Base-by-base conservation (phyloP, 805 yeast species). In the Candida boleticola region DNA sequence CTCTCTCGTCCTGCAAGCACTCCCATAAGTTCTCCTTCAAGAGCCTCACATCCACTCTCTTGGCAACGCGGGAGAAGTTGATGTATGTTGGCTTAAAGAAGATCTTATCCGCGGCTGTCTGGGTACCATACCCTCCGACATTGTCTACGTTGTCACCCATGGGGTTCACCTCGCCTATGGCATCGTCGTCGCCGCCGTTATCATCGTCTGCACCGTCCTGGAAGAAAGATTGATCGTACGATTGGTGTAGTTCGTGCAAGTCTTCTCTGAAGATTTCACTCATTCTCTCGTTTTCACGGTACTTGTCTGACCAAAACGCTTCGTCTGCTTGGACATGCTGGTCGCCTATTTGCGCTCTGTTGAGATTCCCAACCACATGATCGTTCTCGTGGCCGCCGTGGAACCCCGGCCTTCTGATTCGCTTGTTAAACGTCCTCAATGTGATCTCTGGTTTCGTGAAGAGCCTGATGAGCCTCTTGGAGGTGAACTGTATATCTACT, bases 21-120 rank as follows among this genome's bases (percentile, higher is more conserved):
- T 70, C 69, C 95, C 96, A 89, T 30, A 89, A 54, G 53, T 85
- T 86, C 41, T 82, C 83, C 64, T 89, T 89, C 40, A 89, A 68
- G 20, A 68, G 64, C 48, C 79, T 77, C 26, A 89, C 85, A 54
- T 89, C 90, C 22, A 89, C 93, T 47, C 80, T 77, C 58, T 88
- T 89, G 3, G 96, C 88, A 7, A 79, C 77, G 37, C 82, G 73
- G 2, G 95, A 82, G 54, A 78, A 86, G 45, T 72, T 77, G 36
- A 73, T 73, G 41, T 73, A 64, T 19, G 69, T 74, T 1, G 71
- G 68, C 32, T 47, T 33, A 30, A 20, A 21, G 18, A 11, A 22
- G 17, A n/a, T 32, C 16, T 14, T 25, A 23, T 11, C 27, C 7
- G 10, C 27, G 5, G 26, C 33, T 10, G 19, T 29, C 19, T 39